A percentile compares a stretch with the other conserved stretches of the same genome.
phyloP scores from a whole-genome alignment of 2,329 filamentous ascomycete genomes.

The Eutypa lata region DNA sequence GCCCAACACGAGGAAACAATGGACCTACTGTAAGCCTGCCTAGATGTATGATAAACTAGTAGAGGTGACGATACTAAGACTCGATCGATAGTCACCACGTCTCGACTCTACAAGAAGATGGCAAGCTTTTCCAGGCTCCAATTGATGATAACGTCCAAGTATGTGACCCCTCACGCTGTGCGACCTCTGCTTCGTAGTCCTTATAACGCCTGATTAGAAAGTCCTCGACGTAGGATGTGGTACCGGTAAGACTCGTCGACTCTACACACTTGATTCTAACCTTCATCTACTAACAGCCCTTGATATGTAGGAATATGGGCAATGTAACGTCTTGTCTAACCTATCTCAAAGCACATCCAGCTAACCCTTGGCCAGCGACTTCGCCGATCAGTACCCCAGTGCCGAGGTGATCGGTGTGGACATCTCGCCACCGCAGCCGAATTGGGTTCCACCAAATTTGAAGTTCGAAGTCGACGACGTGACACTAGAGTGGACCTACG shows the following conservation, averaged over 20 bases:
- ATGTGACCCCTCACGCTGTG: constrained; percentile 2
- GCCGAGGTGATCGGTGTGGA: constrained; percentile 29
- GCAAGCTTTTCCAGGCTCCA: constrained; percentile 22
- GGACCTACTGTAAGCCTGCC: constrained; percentile 24
- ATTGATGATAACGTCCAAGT: constrained; percentile 20
- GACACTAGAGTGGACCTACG: constrained; percentile 43
- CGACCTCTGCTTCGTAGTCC: no score
- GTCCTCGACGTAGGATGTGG: constrained; percentile 27
- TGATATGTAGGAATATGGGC: constrained; percentile 24
- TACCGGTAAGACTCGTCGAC: constrained; percentile 17
- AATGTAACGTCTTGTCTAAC: constrained; percentile 18
- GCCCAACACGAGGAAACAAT: constrained; percentile 26
- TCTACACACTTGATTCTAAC: neutral
- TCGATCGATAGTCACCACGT: constrained; percentile 21
- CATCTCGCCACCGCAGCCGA: constrained; percentile 37
- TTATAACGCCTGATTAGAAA: constrained; percentile 16
- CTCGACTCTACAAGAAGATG: constrained; percentile 22
- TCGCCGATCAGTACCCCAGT: constrained; percentile 33
- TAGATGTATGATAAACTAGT: no score
- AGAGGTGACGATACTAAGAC: neutral
- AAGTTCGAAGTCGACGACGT: constrained; percentile 30
- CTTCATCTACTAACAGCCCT: neutral
- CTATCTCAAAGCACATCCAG: neutral
- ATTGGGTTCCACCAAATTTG: constrained; percentile 34
- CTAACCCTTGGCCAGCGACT: constrained; percentile 29